Evolutionary conservation across 2,329 filamentous ascomycete genomes (phyloP).

Genomic region (Myriangium duriaei): DNA sequence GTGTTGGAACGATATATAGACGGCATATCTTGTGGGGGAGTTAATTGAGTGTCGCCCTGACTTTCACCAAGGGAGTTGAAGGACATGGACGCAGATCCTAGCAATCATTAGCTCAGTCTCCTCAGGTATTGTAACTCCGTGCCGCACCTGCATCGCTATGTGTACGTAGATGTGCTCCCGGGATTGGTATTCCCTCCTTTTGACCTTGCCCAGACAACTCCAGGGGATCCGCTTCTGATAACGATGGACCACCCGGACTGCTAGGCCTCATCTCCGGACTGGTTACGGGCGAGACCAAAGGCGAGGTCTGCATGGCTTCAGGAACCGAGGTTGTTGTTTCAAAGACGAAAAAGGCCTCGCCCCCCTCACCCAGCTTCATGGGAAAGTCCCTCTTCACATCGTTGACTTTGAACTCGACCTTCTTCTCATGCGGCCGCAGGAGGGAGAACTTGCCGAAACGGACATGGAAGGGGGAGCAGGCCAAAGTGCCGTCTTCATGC

Average conservation of each 20-base stretch:
- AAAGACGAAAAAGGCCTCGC: slow-evolving; percentile 98
- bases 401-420: slow-evolving; percentile 97
- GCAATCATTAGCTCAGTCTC: no score
- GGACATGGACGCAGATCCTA: not conserved
- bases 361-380: slow-evolving; percentile 96
- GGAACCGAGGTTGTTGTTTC: slow-evolving; percentile 87
- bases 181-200: slow-evolving; percentile 15
- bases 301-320: slow-evolving; percentile 87
- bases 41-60: not conserved
- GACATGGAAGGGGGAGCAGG: slow-evolving; percentile 95
- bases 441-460: slow-evolving; percentile 98
- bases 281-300: slow-evolving; percentile 75
- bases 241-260: slow-evolving; percentile 28
- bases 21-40: not conserved
- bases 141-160: slow-evolving; percentile 33
- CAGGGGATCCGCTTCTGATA: slow-evolving; percentile 59
- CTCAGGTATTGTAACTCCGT: no score
- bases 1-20: slow-evolving; percentile 12
- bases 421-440: slow-evolving; percentile 90
- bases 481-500: slow-evolving; percentile 75
- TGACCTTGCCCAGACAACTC: slow-evolving; percentile 35
- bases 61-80: not conserved
- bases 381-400: slow-evolving; percentile 81
- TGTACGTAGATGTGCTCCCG: slow-evolving; percentile 22
- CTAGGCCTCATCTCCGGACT: slow-evolving; percentile 58